Evolutionary conservation across 352 stramenopile genomes (phyloP), one percentile per base, ranked within the genome.

Genomic region (Pythium aphanidermatum): DNA sequence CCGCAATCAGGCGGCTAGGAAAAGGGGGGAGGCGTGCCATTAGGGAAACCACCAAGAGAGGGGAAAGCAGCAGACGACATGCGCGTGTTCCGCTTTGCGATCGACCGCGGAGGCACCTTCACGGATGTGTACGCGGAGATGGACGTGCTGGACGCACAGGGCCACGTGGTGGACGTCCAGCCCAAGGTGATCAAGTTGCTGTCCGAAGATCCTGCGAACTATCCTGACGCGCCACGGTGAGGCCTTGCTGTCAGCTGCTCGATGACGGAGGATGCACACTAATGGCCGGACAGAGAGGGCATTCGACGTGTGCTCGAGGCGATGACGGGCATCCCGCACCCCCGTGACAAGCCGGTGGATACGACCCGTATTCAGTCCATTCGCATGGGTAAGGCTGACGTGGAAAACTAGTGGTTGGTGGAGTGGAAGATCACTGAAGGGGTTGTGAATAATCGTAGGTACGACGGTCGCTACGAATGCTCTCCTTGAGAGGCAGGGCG

Each of bases 391-490:
- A 50, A 46, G 51, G n/a, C n/a, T n/a, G n/a, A n/a, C 46, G 2
- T 26, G 4, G 25, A 14, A 26, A 24, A 11, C 5, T 39, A 25
- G 8, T 36, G 2, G 0, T 44, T 12, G 25, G 16, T 23, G 12
- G 20, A 46, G 14, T 6, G 14, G 30, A 21, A 30, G 39, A n/a
- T 25, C 24, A 38, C n/a, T n/a, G n/a, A n/a, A n/a, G n/a, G n/a
- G n/a, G n/a, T n/a, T n/a, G n/a, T n/a, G n/a, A n/a, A 38, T 38
- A 29, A 17, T 20, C 9, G 34, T 35, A 74, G 64, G 96, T 16
- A 99, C 96, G 8, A 99, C 97, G 4, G 97, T 99, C 11, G 97
- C 97, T 2, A 99, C 97, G n/a, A 99, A 99, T 62, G 97, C 96
- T 5, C 71, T 99, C 58, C 66, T 99, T 26, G 97, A 99, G 69